Percentiles rank a stretch among this genome's conserved stretches.
Evolutionary conservation across 106 monocot species (phyloP).

Genomic region (Chionographis japonica): DNA sequence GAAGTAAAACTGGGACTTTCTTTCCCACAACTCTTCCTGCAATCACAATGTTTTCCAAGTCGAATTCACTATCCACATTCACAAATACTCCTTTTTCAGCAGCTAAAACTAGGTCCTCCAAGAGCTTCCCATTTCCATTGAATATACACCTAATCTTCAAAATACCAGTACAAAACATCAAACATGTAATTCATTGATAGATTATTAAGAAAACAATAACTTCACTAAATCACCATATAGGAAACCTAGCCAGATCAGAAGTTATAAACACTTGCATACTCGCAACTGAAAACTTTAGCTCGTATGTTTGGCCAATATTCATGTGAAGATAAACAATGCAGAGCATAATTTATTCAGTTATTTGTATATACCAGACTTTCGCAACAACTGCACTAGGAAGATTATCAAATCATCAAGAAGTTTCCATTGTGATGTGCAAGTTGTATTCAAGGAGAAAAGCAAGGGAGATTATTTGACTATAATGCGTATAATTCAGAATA

Average conservation of each 20-base stretch:
- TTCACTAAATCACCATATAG: neutral
- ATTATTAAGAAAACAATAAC: conserved; percentile 1
- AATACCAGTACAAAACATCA: conserved; percentile 10
- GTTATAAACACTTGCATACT: neutral
- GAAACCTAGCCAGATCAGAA: neutral
- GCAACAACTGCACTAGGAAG: too few relatives aligned
- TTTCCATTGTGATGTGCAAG: too few relatives aligned
- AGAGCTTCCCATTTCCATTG: conserved; percentile 91
- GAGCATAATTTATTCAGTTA: too few relatives aligned
- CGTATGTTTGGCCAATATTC: too few relatives aligned
- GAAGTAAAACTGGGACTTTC: conserved; percentile 78
- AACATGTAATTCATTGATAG: neutral
- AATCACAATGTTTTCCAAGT: conserved; percentile 82
- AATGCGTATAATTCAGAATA: too few relatives aligned
- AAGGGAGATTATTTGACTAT: too few relatives aligned
- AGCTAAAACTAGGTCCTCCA: conserved; percentile 87
- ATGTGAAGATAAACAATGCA: too few relatives aligned
- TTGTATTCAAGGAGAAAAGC: too few relatives aligned
- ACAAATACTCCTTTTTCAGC: conserved; percentile 89
- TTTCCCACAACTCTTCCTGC: conserved; percentile 79
- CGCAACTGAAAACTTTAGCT: too few relatives aligned
- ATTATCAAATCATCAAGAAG: too few relatives aligned
- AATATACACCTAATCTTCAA: conserved; percentile 84
- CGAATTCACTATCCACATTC: conserved; percentile 97
- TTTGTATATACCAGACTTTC: too few relatives aligned